Base-by-base conservation (phyloP, 345 rosid genomes). In the Kandelia obovata region DNA sequence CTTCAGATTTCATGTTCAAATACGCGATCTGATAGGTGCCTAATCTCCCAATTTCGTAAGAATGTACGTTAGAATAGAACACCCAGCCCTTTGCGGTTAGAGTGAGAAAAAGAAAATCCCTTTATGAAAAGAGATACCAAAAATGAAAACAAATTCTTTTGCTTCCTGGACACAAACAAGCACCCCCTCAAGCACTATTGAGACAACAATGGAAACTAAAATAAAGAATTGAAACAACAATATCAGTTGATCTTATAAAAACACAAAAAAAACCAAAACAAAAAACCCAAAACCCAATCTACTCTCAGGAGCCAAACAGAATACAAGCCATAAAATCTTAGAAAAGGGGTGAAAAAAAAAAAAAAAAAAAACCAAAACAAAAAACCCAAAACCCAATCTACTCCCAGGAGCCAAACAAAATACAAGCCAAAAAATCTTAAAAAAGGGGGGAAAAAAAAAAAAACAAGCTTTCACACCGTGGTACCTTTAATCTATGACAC, bases 401-500 rank as follows among this genome's bases (percentile, higher is more conserved):
- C 11, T 39, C 46, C 2, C 16, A 6, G 46, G 15, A 39, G 15
- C 15, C 16, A 39, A 10, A 39, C 15, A 39, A 3, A 39, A 4
- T 16, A 3, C 25, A 9, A 26, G 58, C 27, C 27, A n/a, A 5
- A 55, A 23, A 21, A 55, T 20, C 15, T 27, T 7, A n/a, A 11
- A 17, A 30, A n/a, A 47, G 15, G 13, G 21, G 0, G 20, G 11
- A 19, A 23, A 2, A 37, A 53, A 10, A 34, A 27, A 39, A 23
- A 53, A 6, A 11, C 30, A 56, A 31, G 13, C 61, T 53, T 11
- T 61, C 4, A 7, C 26, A 13, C n/a, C 1, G 53, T 10, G 16
- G 4, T 72, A 77, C 76, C 76, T 77, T 64, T 47, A 64, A 57
- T 11, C 73, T 70, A 27, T 72, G 66, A 30, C 80, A 77, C 70